phyloP scores from a whole-genome alignment of 371 early-diverging fungal genomes.

The Mucor irregularis region DNA sequence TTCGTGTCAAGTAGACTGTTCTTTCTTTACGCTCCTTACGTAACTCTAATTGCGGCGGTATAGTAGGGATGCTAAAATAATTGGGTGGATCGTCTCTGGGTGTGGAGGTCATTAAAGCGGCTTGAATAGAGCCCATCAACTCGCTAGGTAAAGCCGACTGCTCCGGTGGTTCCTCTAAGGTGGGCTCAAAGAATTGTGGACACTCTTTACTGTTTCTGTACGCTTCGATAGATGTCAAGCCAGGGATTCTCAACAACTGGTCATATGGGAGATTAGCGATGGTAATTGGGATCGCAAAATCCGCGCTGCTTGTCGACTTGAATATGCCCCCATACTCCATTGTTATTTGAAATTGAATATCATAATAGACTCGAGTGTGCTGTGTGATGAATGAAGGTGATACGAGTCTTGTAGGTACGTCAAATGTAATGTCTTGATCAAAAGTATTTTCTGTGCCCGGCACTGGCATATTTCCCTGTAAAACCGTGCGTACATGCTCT shows the following conservation, averaged over 20 bases:
- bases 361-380: slow-evolving; percentile 49
- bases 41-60: slow-evolving; percentile 36
- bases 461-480: slow-evolving; percentile 28
- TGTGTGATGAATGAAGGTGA: slow-evolving; percentile 45
- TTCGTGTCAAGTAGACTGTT: slow-evolving; percentile 35
- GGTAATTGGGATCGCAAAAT: slow-evolving; percentile 42
- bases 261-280: slow-evolving; percentile 47
- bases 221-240: slow-evolving; percentile 30
- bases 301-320: slow-evolving; percentile 26
- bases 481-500: slow-evolving; percentile 31
- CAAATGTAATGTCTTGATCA: slow-evolving; percentile 30
- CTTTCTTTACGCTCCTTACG: slow-evolving; percentile 40
- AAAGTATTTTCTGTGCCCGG: neutral
- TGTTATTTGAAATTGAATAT: slow-evolving; percentile 27
- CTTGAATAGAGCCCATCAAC: slow-evolving; percentile 22
- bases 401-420: slow-evolving; percentile 47
- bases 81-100: slow-evolving; percentile 47
- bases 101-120: slow-evolving; percentile 29
- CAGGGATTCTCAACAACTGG: slow-evolving; percentile 42
- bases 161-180: slow-evolving; percentile 42
- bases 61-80: slow-evolving; percentile 39
- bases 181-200: slow-evolving; percentile 44
- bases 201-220: slow-evolving; percentile 35
- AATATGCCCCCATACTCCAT: slow-evolving; percentile 39
- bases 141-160: slow-evolving; percentile 22